These are phyloP conservation scores for Tricholoma matsutake DNA, from an alignment of 768 basidiomycete genomes.

Conservation along the genomic window DNA sequence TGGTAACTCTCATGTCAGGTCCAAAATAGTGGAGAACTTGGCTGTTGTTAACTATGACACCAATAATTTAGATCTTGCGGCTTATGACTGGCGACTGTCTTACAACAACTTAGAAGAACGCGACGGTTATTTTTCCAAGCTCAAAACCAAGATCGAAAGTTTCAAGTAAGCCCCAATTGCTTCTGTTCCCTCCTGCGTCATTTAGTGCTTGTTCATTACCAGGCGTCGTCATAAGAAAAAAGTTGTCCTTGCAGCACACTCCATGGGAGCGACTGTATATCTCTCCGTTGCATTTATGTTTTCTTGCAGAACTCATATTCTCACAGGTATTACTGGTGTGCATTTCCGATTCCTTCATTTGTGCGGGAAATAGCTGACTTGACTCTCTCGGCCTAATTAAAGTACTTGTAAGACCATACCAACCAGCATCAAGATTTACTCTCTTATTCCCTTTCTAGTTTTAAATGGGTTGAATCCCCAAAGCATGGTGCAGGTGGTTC, in stretches of 20 bases:
- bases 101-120: slow-evolving; percentile 90
- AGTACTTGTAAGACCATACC: slow-evolving; percentile 78
- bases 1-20: slow-evolving; percentile 40
- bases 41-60: slow-evolving; percentile 93
- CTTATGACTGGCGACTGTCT: slow-evolving; percentile 90
- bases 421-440: neutral
- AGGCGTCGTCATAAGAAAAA: slow-evolving; percentile 73
- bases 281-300: neutral
- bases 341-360: neutral
- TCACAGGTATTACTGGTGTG: slow-evolving; percentile 51
- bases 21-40: slow-evolving; percentile 91
- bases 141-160: slow-evolving; percentile 80
- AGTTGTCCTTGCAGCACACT: slow-evolving; percentile 81
- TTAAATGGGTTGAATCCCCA: slow-evolving; percentile 96
- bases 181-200: neutral
- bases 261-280: slow-evolving; percentile 80
- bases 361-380: neutral
- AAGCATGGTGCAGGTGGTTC: slow-evolving; percentile 77
- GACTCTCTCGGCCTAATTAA: slow-evolving; percentile 10
- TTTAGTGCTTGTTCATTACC: neutral
- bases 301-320: neutral
- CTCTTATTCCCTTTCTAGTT: slow-evolving; percentile 38
- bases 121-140: slow-evolving; percentile 82
- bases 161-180: slow-evolving; percentile 48
- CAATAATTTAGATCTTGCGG: slow-evolving; percentile 78